These are phyloP conservation scores for Solanum etuberosum DNA, from an alignment of 257 asterid species.

Conservation along the genomic window DNA sequence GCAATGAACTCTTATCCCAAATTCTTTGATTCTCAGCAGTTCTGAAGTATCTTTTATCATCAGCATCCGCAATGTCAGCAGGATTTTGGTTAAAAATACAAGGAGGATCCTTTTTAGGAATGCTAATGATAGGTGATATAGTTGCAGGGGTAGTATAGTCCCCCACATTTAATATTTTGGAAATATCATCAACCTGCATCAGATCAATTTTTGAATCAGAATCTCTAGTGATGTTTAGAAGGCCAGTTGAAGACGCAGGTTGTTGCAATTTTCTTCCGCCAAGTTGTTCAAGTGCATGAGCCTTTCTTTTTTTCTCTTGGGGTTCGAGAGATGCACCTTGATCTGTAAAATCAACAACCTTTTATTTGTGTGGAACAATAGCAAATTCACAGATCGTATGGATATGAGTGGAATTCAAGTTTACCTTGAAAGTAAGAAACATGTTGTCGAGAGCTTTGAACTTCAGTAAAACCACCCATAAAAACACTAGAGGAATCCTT, in stretches of 20 bases:
- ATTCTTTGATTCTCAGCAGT: conserved; percentile 24
- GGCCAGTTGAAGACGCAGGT: neutral
- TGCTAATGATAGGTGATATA: neutral
- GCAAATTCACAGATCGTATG: neutral
- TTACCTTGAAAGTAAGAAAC: neutral
- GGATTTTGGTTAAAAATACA: conserved; percentile 46
- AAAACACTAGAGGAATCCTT: neutral
- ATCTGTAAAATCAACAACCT: neutral
- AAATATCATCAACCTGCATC: neutral
- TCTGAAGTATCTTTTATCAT: conserved; percentile 38
- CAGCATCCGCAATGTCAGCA: conserved; percentile 53
- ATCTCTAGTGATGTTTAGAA: neutral
- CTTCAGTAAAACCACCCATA: neutral
- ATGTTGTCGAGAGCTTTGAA: neutral
- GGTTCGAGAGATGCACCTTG: neutral
- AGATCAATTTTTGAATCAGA: neutral
- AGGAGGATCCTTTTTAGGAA: neutral
- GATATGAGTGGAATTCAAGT: neutral
- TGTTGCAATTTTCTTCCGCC: neutral
- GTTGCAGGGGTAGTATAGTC: neutral
- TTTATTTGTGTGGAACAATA: neutral
- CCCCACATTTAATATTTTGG: neutral
- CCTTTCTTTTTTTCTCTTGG: neutral
- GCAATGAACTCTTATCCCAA: conserved; percentile 8
- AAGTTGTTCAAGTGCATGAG: neutral